A percentile compares a stretch with the other conserved stretches of the same genome.
Conservation (phyloP, 2,329 filamentous ascomycete genomes). For the Nannizziopsis arthrosporioides region DNA sequence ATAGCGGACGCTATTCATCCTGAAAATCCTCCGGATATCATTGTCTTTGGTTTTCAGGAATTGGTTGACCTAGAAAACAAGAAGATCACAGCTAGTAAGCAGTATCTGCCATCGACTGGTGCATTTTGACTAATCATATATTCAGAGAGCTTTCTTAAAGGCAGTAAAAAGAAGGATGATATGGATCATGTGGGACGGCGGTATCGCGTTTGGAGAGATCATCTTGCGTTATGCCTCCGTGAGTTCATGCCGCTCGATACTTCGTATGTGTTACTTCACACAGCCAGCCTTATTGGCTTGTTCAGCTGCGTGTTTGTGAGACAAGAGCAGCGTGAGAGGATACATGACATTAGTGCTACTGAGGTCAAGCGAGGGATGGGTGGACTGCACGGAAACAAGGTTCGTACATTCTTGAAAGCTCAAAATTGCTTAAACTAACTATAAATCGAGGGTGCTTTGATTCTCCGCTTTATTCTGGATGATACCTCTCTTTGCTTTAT, state of each 20-base stretch:
- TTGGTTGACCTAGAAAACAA: slow-evolving; percentile 97
- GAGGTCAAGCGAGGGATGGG: slow-evolving; percentile 96
- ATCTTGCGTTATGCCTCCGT: slow-evolving; percentile 68
- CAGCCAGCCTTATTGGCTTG: slow-evolving; percentile 77
- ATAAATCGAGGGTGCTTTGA: slow-evolving; percentile 58
- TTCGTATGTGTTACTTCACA: slow-evolving; percentile 76
- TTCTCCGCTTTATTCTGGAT: slow-evolving; percentile 85
- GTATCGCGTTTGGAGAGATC: slow-evolving; percentile 92
- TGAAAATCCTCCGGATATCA: slow-evolving; percentile 71
- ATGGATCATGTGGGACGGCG: slow-evolving; percentile 86
- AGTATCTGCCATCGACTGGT: neutral
- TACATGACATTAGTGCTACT: slow-evolving; percentile 63
- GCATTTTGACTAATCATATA: slow-evolving; percentile 21
- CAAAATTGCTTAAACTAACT: neutral
- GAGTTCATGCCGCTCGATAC: slow-evolving; percentile 67
- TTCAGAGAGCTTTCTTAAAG: slow-evolving; percentile 67
- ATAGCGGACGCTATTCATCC: slow-evolving; percentile 66
- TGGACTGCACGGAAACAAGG: slow-evolving; percentile 88
- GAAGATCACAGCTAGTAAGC: slow-evolving; percentile 79
- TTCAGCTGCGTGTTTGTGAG: slow-evolving; percentile 96
- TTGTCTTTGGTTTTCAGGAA: slow-evolving; percentile 96
- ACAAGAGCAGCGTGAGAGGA: slow-evolving; percentile 59
- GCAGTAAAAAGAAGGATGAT: slow-evolving; percentile 61
- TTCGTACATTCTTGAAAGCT: slow-evolving; percentile 20
- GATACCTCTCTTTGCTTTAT: slow-evolving; percentile 91